These are phyloP conservation scores for Naganishia sp. DNA, from an alignment of 1,284 basidiomycete species.

Conservation along the genomic window DNA sequence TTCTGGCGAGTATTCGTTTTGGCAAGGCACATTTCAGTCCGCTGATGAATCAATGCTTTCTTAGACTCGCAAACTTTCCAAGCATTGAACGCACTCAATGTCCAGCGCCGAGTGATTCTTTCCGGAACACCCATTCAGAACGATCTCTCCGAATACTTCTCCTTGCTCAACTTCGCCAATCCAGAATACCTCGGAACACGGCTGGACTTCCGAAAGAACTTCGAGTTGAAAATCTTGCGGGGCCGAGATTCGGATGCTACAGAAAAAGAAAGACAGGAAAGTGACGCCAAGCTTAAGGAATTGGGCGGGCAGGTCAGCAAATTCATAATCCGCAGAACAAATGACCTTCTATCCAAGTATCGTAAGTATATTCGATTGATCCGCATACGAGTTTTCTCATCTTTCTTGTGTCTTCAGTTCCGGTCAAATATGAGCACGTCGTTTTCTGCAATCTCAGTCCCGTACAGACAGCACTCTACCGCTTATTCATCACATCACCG, in stretches of 20 bases:
- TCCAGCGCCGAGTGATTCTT: conserved; percentile 91
- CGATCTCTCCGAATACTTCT: conserved; percentile 95
- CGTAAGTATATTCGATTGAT: conserved; percentile 60
- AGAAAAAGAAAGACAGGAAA: conserved; percentile 74
- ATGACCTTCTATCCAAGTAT: conserved; percentile 96
- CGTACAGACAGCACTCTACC: conserved; percentile 87
- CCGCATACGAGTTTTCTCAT: neutral
- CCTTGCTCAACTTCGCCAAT: conserved; percentile 93
- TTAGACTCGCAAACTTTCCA: conserved; percentile 86
- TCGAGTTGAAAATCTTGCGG: conserved; percentile 88
- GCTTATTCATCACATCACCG: conserved; percentile 89
- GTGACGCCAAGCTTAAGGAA: conserved; percentile 91
- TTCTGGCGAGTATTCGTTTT: conserved; percentile 63
- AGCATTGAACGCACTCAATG: conserved; percentile 79
- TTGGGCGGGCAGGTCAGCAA: conserved; percentile 86
- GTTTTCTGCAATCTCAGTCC: conserved; percentile 91
- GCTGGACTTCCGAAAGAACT: conserved; percentile 93
- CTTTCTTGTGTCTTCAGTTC: conserved; percentile 62
- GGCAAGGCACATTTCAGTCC: neutral
- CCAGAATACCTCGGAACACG: conserved; percentile 91
- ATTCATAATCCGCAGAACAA: conserved; percentile 96
- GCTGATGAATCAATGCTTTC: neutral
- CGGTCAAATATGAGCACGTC: conserved; percentile 98
- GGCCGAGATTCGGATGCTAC: conserved; percentile 90
- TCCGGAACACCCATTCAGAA: conserved; percentile 97